Evolutionary conservation across 352 stramenopile species (phyloP).

Genomic region (Aphanomyces cochlioides): DNA sequence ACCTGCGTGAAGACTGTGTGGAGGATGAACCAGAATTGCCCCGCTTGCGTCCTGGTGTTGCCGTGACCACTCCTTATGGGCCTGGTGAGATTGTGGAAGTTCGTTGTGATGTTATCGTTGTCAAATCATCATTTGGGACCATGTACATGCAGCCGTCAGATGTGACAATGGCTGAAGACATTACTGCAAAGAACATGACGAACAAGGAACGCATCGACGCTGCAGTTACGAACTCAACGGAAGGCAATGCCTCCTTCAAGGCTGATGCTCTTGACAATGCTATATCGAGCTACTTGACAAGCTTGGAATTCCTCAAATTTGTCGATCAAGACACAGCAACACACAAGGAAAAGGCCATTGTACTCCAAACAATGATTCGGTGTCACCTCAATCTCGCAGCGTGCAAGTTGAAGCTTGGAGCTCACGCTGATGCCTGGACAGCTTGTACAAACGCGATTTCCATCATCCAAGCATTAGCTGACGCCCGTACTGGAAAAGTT

Average conservation of each 20-base stretch:
- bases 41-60: conserved; percentile 57
- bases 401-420: conserved; percentile 76
- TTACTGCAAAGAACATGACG: conserved; percentile 40
- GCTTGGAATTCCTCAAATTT: conserved; percentile 64
- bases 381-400: conserved; percentile 83
- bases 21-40: conserved; percentile 51
- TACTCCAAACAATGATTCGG: conserved; percentile 86
- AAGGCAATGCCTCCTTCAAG: conserved; percentile 71
- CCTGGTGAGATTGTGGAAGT: conserved; percentile 61
- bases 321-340: conserved; percentile 72
- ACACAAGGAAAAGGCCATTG: conserved; percentile 82
- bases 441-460: conserved; percentile 78
- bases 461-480: conserved; percentile 66
- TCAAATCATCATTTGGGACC: conserved; percentile 57
- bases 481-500: conserved; percentile 76
- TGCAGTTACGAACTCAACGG: conserved; percentile 57
- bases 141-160: conserved; percentile 83
- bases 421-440: conserved; percentile 63
- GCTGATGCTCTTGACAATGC: conserved; percentile 55
- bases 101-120: conserved; percentile 65
- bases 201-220: conserved; percentile 72
- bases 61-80: conserved; percentile 72
- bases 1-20: conserved; percentile 61
- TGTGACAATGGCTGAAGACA: conserved; percentile 50
- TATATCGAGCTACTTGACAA: conserved; percentile 70